A percentile compares a stretch with the other conserved stretches of the same genome.
Conservation (phyloP, 495 filamentous ascomycete genomes). For the Lasiosphaeria hispida region DNA sequence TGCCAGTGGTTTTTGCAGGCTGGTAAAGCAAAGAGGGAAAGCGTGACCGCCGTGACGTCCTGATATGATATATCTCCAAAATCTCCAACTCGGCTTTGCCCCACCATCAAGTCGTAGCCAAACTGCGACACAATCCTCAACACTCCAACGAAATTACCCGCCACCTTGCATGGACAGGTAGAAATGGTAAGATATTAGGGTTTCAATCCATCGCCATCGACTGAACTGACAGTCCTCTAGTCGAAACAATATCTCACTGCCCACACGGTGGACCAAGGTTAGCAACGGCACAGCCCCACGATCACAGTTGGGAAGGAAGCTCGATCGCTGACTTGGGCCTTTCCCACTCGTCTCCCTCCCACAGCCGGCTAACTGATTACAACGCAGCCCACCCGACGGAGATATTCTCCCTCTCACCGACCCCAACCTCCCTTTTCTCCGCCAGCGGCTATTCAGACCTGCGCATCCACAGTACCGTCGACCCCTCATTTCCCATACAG, state of each 20-base stretch:
- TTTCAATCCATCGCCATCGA: not conserved
- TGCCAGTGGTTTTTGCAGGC: no score
- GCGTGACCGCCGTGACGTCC: not conserved
- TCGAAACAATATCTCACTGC: constrained; percentile 97
- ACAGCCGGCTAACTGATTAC: not conserved
- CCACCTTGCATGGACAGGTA: constrained; percentile 31
- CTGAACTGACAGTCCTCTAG: constrained; percentile 42
- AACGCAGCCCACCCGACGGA: constrained; percentile 75
- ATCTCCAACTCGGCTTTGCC: constrained; percentile 3
- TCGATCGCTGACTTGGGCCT: not conserved
- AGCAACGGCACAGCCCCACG: constrained; percentile 21
- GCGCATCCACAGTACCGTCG: constrained; percentile 68
- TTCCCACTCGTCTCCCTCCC: not conserved
- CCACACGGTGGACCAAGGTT: constrained; percentile 85
- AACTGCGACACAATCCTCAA: not conserved
- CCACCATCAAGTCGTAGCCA: constrained; percentile 13
- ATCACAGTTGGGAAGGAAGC: no score
- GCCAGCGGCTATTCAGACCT: constrained; percentile 78
- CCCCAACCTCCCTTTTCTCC: constrained; percentile 70
- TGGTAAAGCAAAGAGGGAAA: no score
- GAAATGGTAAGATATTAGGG: constrained; percentile 37
- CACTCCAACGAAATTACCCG: not conserved
- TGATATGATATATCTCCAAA: constrained; percentile 7
- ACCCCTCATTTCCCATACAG: constrained; percentile 66
- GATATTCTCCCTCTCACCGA: constrained; percentile 87